A percentile compares a stretch with the other conserved stretches of the same genome.
These are phyloP conservation scores for Thuidium tamariscinum DNA, from an alignment of 225 moss, liverwort and hornwort species.

Conservation along the genomic window DNA sequence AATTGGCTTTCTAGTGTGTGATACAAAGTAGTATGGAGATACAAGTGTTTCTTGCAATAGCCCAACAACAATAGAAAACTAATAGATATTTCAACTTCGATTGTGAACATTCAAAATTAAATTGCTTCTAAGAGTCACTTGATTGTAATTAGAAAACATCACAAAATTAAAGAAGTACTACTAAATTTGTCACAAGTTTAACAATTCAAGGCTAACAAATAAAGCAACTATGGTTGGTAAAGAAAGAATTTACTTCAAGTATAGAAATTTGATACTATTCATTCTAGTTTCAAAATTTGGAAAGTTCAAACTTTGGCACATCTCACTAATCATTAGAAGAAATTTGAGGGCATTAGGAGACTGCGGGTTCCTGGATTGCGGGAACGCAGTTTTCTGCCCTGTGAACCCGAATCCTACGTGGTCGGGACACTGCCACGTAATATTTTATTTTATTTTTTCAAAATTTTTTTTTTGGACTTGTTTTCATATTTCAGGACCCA, in stretches of 20 bases:
- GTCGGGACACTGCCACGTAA: too few species aligned
- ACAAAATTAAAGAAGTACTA: not conserved
- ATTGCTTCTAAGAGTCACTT: not conserved
- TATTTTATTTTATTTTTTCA: too few species aligned
- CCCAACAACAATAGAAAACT: not conserved
- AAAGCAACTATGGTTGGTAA: not conserved
- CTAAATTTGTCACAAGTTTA: not conserved
- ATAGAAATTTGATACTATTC: not conserved
- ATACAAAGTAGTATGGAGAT: not conserved
- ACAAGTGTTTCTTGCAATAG: not conserved
- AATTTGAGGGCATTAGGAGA: too few species aligned
- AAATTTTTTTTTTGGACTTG: too few species aligned
- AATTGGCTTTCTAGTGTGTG: fast-evolving
- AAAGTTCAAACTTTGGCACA: not conserved
- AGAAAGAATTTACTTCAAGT: not conserved
- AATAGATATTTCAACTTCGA: not conserved
- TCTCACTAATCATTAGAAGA: not conserved
- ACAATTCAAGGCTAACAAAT: not conserved
- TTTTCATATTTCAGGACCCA: too few species aligned
- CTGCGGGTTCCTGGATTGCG: too few species aligned
- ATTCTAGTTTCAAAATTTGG: not conserved
- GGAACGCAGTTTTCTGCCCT: too few species aligned
- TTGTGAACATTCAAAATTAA: not conserved
- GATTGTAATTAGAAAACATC: not conserved
- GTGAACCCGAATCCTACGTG: too few species aligned